Percentiles rank a stretch among this genome's conserved stretches.
These are phyloP conservation scores for Polytrichum formosum DNA, from an alignment of 225 moss, liverwort and hornwort genomes.

Conservation along the genomic window DNA sequence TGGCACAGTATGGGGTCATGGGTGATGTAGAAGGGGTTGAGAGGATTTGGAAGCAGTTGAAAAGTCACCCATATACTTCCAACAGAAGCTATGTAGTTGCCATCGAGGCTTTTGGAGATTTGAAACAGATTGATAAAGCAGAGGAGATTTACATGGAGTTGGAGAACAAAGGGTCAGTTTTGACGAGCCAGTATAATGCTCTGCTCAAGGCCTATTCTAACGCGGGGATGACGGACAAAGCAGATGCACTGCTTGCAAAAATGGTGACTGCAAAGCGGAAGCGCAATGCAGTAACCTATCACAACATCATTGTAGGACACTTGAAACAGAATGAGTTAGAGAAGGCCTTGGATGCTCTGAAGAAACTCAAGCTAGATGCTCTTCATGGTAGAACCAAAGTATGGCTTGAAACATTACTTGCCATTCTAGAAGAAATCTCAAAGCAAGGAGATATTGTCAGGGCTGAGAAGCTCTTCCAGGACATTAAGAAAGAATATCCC, in stretches of 20 bases:
- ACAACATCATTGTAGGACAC: conserved; percentile 22
- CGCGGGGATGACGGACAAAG: conserved; percentile 15
- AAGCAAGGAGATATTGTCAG: conserved; percentile 22
- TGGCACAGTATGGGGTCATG: conserved; percentile 26
- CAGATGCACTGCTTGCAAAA: conserved; percentile 12
- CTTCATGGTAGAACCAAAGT: conserved; percentile 7
- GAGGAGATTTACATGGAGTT: conserved; percentile 29
- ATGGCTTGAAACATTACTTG: conserved; percentile 22
- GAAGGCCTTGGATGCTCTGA: conserved; percentile 22
- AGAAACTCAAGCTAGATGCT: conserved; percentile 7
- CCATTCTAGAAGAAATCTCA: conserved; percentile 18
- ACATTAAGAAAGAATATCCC: conserved; percentile 12
- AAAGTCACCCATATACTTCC: conserved; percentile 8
- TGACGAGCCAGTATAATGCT: conserved; percentile 25
- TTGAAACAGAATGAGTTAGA: conserved; percentile 21
- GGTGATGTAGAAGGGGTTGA: conserved; percentile 30
- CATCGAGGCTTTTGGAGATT: conserved; percentile 33
- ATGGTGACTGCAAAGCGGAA: conserved; percentile 10
- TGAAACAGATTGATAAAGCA: conserved; percentile 29
- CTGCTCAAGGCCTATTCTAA: conserved; percentile 23
- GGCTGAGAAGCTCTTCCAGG: conserved; percentile 30
- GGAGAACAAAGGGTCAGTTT: conserved; percentile 14
- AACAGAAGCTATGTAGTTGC: conserved; percentile 20
- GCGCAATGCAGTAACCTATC: conserved; percentile 13
- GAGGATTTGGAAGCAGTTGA: conserved; percentile 29